Percentiles rank a stretch among this genome's conserved stretches.
These are phyloP conservation scores for Fusarium tricinctum DNA, from an alignment of 2,329 filamentous ascomycete genomes.

Conservation along the genomic window DNA sequence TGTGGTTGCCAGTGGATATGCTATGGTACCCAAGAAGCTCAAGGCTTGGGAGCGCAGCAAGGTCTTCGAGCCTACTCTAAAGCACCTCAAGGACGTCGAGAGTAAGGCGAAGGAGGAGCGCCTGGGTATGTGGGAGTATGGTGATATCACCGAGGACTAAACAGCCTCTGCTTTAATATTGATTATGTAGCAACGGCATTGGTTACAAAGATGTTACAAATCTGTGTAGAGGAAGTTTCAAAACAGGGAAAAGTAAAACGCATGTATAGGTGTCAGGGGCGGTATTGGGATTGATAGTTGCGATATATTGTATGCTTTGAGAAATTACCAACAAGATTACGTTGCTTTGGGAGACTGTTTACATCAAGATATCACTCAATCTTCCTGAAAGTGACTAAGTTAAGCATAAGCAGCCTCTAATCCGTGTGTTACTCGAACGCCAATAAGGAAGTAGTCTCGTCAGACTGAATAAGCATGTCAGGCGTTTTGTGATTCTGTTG, in stretches of 20 bases:
- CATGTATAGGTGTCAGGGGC: conserved; percentile 30
- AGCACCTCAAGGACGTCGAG: conserved; percentile 80
- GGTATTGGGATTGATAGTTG: conserved; percentile 5
- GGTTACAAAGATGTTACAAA: conserved; percentile 33
- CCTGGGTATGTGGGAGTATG: conserved; percentile 97
- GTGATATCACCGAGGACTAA: conserved; percentile 92
- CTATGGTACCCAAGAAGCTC: conserved; percentile 92
- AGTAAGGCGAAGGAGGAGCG: conserved; percentile 83
- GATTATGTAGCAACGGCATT: conserved; percentile 22
- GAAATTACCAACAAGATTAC: conserved; percentile 7
- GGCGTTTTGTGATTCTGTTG: conserved; percentile 7
- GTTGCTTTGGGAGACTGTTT: conserved; percentile 8
- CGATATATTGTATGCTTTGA: conserved; percentile 28
- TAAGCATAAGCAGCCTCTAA: conserved; percentile 12
- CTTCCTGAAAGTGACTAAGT: conserved; percentile 28
- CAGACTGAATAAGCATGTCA: conserved; percentile 19
- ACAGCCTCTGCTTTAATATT: neutral
- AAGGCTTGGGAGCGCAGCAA: conserved; percentile 87
- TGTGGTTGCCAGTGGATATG: conserved; percentile 84
- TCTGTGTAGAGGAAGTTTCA: conserved; percentile 12
- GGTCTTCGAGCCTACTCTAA: conserved; percentile 78
- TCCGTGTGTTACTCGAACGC: conserved; percentile 9
- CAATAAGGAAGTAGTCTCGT: conserved; percentile 22
- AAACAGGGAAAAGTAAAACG: conserved; percentile 28
- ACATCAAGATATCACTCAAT: neutral